These are phyloP conservation scores for Trifolium repens DNA, from an alignment of 306 rosid species.

Conservation along the genomic window DNA sequence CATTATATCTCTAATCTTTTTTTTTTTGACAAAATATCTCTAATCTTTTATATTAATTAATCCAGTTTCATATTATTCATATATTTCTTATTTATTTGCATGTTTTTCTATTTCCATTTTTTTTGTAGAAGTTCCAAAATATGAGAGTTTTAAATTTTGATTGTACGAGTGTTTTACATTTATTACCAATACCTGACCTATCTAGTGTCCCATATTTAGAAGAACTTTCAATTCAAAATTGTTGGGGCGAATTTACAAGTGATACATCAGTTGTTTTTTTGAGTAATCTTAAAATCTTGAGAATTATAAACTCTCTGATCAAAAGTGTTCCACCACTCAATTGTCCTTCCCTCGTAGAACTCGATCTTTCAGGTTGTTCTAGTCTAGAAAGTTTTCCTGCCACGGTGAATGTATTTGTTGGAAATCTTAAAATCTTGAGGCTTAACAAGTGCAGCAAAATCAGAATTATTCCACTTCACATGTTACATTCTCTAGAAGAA, in stretches of 20 bases:
- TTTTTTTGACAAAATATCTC: neutral
- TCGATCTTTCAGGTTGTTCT: neutral
- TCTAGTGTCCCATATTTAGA: neutral
- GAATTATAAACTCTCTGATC: neutral
- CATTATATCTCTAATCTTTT: too few species aligned
- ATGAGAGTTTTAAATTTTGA: neutral
- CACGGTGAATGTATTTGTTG: neutral
- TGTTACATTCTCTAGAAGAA: neutral
- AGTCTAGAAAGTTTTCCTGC: neutral
- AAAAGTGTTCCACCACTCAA: neutral
- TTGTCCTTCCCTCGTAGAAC: neutral
- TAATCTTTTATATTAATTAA: too few species aligned
- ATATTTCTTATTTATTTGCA: too few species aligned
- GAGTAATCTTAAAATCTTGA: neutral
- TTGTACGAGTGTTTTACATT: rapidly evolving
- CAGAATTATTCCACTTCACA: too few species aligned
- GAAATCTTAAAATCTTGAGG: neutral
- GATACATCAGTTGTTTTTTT: neutral
- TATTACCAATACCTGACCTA: neutral
- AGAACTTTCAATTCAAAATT: neutral
- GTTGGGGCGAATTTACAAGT: neutral
- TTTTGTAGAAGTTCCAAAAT: neutral
- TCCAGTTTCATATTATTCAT: too few species aligned
- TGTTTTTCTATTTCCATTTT: neutral
- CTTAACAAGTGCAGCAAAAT: neutral